Conservation (phyloP, 2,329 filamentous ascomycete genomes). For the Grosmannia penicillata region DNA sequence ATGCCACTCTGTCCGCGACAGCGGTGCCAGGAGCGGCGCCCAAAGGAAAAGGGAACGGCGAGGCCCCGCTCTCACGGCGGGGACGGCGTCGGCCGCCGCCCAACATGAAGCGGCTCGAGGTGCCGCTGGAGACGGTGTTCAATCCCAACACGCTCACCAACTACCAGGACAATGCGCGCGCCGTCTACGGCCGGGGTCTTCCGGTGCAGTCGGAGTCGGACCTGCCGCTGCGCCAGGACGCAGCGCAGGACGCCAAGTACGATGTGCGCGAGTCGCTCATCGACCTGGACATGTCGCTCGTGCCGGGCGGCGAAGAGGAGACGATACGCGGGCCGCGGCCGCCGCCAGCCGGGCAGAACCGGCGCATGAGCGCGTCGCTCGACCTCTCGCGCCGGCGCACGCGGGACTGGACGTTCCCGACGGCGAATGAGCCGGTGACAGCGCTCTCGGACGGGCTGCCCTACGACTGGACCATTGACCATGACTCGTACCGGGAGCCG, state of each 20-base stretch:
- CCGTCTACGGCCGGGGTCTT: conserved; percentile 35
- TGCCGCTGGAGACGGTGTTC: conserved; percentile 48
- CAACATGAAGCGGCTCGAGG: conserved; percentile 40
- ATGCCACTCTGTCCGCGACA: background rate
- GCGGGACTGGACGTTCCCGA: conserved; percentile 38
- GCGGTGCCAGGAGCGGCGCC: background rate
- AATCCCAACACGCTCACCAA: conserved; percentile 50
- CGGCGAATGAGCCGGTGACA: conserved; percentile 28
- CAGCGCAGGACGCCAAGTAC: conserved; percentile 33
- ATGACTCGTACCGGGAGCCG: background rate
- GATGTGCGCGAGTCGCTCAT: conserved; percentile 47
- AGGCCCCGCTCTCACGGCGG: conserved; percentile 33
- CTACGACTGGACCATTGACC: conserved; percentile 23
- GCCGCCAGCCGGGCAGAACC: conserved; percentile 29
- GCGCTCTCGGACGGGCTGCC: conserved; percentile 30
- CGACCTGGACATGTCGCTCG: conserved; percentile 43
- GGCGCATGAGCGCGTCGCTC: conserved; percentile 42
- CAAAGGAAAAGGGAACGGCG: conserved; percentile 20
- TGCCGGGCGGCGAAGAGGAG: conserved; percentile 32
- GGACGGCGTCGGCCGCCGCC: conserved; percentile 39
- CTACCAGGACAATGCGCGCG: conserved; percentile 47
- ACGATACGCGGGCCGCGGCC: conserved; percentile 30
- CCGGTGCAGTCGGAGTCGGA: conserved; percentile 29
- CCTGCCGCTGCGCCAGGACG: conserved; percentile 41
- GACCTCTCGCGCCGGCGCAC: conserved; percentile 22